phyloP scores from a whole-genome alignment of 2,329 filamentous ascomycete species.

The Dactylonectria macrodidyma region DNA sequence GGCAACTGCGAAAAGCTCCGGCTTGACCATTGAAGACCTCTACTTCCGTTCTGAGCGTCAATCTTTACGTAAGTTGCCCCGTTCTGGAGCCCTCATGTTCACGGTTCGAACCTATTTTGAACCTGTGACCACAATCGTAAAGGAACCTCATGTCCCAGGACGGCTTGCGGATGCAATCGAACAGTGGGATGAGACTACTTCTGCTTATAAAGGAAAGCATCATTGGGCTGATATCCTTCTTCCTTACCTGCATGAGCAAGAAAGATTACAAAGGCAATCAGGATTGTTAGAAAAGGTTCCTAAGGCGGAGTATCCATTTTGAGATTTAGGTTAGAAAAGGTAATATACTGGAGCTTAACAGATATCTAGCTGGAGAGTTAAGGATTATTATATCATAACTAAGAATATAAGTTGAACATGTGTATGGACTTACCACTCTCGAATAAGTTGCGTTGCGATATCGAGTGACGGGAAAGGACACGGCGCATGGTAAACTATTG shows the following conservation, averaged over 20 bases:
- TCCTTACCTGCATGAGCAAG: constrained; percentile 34
- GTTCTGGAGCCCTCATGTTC: constrained; percentile 33
- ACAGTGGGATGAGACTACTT: constrained; percentile 36
- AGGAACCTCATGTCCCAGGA: constrained; percentile 36
- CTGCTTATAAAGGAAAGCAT: constrained; percentile 36
- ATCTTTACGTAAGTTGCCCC: constrained; percentile 35
- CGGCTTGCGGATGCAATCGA: constrained; percentile 34
- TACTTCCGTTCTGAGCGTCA: constrained; percentile 41
- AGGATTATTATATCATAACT: too few species aligned
- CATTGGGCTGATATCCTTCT: constrained; percentile 36
- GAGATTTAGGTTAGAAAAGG: too few species aligned
- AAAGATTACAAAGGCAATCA: constrained; percentile 24
- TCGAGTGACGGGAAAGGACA: too few species aligned
- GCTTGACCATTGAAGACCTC: constrained; percentile 29
- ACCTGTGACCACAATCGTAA: constrained; percentile 28
- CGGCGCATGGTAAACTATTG: too few species aligned
- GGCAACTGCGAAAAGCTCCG: constrained; percentile 32
- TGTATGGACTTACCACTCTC: too few species aligned
- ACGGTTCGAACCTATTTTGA: constrained; percentile 39
- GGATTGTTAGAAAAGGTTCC: constrained; percentile 25
- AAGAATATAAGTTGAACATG: too few species aligned
- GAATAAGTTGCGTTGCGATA: too few species aligned
- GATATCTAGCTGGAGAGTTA: too few species aligned
- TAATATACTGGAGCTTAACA: too few species aligned
- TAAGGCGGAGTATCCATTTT: constrained; percentile 29